Base-by-base conservation (phyloP, 2,329 filamentous ascomycete species). In the Bertia moriformis region DNA sequence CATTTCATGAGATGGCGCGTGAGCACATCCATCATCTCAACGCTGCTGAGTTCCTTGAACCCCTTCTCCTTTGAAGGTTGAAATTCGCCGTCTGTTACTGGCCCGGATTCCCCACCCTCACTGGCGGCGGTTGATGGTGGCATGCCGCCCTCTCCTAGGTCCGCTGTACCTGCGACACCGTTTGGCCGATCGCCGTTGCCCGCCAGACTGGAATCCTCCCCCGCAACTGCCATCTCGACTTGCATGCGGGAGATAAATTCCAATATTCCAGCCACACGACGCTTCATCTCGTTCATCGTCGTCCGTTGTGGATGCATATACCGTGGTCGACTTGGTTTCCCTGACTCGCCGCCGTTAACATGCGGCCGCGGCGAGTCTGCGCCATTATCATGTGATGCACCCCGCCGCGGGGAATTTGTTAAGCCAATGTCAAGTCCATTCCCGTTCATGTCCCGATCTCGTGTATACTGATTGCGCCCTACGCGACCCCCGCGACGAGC, bases 221-320 rank as follows among this genome's bases (percentile, higher is more conserved):
- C 56, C 43, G 78, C 80, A 19, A 73, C 76, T 2, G 84, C 86
- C 59, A 93, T 72, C 51, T 95, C 88, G 4, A 93, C 69, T 56
- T 95, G 87, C 41, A 86, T 89, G 46, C 85, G 77, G 3, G 83
- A 80, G 45, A 95, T 94, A 52, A 89, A 95, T 48, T 91, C 86
- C 42, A 93, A 69, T 53, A 95, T 93, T 15, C 74, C 82, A 3
- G 83, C 74, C 4, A 88, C 85, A 7, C 86, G 79, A 46, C 83
- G 76, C 59, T 83, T 85, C 75, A 93, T 87, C 52, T 94, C 87
- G 43, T 79, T 79, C 78, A 93, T 83, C 19, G 78, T 88, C 41
- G 87, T 73, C 55, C 32, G 32, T 83, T 86, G 47, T 71, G 77
- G 45, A 66, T 67, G 56, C 70, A 71, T 38, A 66, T 64, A 41